Evolutionary conservation across 2,329 filamentous ascomycete species (phyloP), one percentile per base, ranked within the genome.

Genomic region (Parastagonospora avenae): DNA sequence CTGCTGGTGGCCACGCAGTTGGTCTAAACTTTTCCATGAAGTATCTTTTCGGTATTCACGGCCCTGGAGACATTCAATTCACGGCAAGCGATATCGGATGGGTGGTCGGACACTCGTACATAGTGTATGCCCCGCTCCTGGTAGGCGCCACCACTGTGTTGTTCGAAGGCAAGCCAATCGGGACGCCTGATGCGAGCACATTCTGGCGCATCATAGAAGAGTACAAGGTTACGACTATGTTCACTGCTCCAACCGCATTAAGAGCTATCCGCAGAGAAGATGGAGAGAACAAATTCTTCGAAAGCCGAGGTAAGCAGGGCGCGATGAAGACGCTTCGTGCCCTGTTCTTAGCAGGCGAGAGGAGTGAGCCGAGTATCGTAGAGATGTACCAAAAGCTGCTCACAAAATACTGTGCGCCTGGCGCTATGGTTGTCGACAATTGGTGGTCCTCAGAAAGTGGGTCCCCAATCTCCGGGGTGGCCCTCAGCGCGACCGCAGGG

Each of bases 101-200:
- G 93, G 91, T 92, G 0, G 90, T 94, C 0, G 90, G 90, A 2
- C 69, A 73, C 31, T 72, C 69, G 5, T 97, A 94, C 70, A 96
- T 96, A 56, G 79, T 96, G 10, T 97, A 97, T 67, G 92, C 85
- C 4, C 92, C 92, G 10, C 82, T 97, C 5, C 82, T 97, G 1
- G 85, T 88, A 0, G 92, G 92, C 4, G 92, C 92, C 2, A 87
- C 92, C 1, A 96, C 91, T 0, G 84, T 97, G 1, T 79, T 97
- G 0, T 97, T 92, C 71, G 92, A 97, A 75, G 93, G 92, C n/a
- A 97, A 97, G 61, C 92, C 92, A 0, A 81, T 96, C 10, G 92
- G 92, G 4, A 96, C 92, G 0, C 92, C 92, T 0, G 87, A 96
- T 63, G 89, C 91, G 0, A 88, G 90, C 5, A 88, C 89, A 0